Base-by-base conservation (phyloP, 768 basidiomycete species). In the Kondoa subrosea region DNA sequence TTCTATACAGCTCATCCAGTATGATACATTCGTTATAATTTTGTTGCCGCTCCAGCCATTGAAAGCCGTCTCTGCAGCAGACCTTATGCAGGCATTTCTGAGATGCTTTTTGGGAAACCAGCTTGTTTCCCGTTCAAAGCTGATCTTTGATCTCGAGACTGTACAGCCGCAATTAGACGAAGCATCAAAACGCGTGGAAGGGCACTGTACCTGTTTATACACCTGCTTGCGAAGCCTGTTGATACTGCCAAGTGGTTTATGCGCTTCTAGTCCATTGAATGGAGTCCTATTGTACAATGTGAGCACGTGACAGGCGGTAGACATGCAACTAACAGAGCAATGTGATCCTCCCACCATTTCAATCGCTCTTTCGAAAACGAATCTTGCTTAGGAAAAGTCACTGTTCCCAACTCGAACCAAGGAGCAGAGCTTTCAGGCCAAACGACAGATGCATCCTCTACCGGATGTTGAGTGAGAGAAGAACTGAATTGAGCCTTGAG, bases 401-500 rank as follows among this genome's bases (percentile, higher is more conserved):
- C 15, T 4, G 57, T 60, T 17, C 66, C 68, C 21, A 69, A 33
- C 29, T 69, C 68, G n/a, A 67, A 63, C 67, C 66, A 69, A 16
- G 67, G 68, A 4, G 66, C 34, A 15, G 64, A 33, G 50, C 58
- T 66, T 34, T 68, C 68, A n/a, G 66, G 66, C 68, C 68, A 69
- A 21, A 57, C 3, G 16, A 65, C 65, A 27, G 56, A 58, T 16
- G 68, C 65, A 56, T 69, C 68, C 57, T 69, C 68, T 16, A 69
- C 64, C 16, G 68, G 66, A 27, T 69, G 68, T 4, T 33, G 32
- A 2, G 3, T 25, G 16, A 34, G 8, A 50, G 59, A 34, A 4
- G 68, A 69, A 27, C 34, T 65, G 58, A 69, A 69, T 61, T 69
- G 68, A 26, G 68, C 68, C 27, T 65, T 65, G 27, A 69, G 58